Conservation (phyloP, 306 rosid species). For the Styphnolobium japonicum region DNA sequence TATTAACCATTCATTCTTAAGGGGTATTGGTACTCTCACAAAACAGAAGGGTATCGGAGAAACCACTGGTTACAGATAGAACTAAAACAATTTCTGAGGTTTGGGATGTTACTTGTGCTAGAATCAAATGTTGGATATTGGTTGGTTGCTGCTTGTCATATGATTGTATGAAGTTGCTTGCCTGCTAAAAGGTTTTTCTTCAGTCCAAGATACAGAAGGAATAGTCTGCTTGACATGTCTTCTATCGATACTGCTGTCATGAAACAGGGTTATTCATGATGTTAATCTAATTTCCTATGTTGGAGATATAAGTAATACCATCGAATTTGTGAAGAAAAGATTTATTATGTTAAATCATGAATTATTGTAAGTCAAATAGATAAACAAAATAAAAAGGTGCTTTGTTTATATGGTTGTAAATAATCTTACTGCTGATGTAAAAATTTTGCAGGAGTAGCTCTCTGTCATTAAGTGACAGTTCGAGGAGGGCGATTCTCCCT, state of each 20-base stretch:
- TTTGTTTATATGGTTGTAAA: neutral
- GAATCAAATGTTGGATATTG: neutral
- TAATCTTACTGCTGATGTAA: neutral
- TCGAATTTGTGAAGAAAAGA: neutral
- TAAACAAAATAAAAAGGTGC: neutral
- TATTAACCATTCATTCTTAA: too few species aligned
- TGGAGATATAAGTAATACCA: neutral
- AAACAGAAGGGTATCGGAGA: too few species aligned
- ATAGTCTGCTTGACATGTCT: conserved; percentile 11
- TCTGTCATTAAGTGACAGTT: neutral
- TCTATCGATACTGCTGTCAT: neutral
- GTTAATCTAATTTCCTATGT: neutral
- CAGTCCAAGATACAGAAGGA: neutral
- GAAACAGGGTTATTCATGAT: neutral
- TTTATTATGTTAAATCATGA: neutral
- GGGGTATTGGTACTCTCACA: too few species aligned
- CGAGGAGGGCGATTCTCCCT: neutral
- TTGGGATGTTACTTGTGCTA: neutral
- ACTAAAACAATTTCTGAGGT: neutral
- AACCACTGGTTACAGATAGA: neutral
- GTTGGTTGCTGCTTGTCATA: neutral
- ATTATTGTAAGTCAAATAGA: neutral
- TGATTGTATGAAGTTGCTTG: neutral
- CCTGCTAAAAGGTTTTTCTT: conserved; percentile 5
- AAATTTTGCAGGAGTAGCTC: neutral